Base-by-base conservation (phyloP, 2,329 filamentous ascomycete species). In the Huntiella bhutanensis region DNA sequence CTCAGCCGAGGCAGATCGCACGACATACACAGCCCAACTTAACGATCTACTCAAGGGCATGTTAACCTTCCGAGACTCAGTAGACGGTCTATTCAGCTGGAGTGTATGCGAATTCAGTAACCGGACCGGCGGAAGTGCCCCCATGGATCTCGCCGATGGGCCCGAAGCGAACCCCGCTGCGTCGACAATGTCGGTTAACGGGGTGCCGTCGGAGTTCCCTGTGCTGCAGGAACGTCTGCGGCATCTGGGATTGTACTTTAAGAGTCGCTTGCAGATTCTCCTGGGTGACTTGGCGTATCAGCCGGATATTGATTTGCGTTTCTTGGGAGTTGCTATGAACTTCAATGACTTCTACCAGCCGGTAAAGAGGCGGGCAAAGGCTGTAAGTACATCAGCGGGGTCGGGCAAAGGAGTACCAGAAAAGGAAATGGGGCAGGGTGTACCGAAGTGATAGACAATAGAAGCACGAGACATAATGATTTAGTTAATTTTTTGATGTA, bases 321-420 rank as follows among this genome's bases (percentile, higher is more conserved):
- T 96, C 67, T 64, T 98, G 53, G 91, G 85, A 35, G 86, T 96
- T 41, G 83, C 91, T 36, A 96, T 98, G 85, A 98, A 96, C 63
- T 98, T 96, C 63, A 98, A 98, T 62, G 88, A 96, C 59, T 82
- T 93, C 19, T 96, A 96, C 61, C 75, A 83, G 61, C 82, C 84
- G 11, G 73, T 78, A 39, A 70, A 77, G 55, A 73, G 78, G 59
- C 77, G 77, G 62, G 64, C 70, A 49, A 69, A 66, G 60, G 45
- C 34, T 8, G 36, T 17, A 17, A 40, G 37, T 40, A 15, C 11
- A 16, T 19, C 16, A 4, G 37, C 37, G 16, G 15, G 15, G 16
- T 40, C 37, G 6, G 35, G n/a, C 6, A 13, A 16, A 11, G 22
- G 11, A 40, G 16, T 15, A 19, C 15, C 37, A 19, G 22, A 17